Base-by-base conservation (phyloP, 495 filamentous ascomycete genomes). In the Neurospora sp. region DNA sequence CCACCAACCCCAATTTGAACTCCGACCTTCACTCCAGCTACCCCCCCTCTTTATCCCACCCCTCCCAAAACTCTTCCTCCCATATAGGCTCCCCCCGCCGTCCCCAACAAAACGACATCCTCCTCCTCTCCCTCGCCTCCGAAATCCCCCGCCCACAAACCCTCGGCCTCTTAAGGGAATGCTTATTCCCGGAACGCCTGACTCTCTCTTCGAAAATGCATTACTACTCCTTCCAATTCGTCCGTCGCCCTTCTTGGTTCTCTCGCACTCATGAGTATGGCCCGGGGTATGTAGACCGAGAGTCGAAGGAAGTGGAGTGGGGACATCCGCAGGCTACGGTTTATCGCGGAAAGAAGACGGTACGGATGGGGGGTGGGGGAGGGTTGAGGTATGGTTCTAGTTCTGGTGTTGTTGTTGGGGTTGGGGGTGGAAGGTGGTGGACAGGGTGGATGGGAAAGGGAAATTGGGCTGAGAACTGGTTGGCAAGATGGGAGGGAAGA, bases 241-340 rank as follows among this genome's bases (percentile, higher is more conserved):
- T 35, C 54, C 54, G 54, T 0, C 23, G 54, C 1, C 54, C 54
- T 0, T 9, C 54, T 0, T 62, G 54, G 54, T 62, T 62, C 1
- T 62, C 54, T 18, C 27, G 12, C 27, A 35, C 27, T 14, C 54
- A 35, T 0, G 0, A 1, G 0, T 62, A 62, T 1, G 54, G 12
- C 1, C 54, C 54, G 3, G 54, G 54, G 77, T 88, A 83, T 78
- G 78, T 83, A 41, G 87, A 87, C 71, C 78, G 77, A 2, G 84
- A 77, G 85, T 83, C n/a, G 27, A 78, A 16, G 2, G 27, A 62
- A 14, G 54, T 62, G 37, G 83, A 88, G 74, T 89, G 87, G 87
- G 75, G 81, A 12, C 87, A 88, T 71, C 88, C 88, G 10, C 87
- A 89, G 76, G 88, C 86, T 0, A 89, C 86, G 2, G 85, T 81